Evolutionary conservation across 106 monocot genomes (phyloP), one percentile per base, ranked within the genome.

Genomic region (Dendrobium chrysotoxum): DNA sequence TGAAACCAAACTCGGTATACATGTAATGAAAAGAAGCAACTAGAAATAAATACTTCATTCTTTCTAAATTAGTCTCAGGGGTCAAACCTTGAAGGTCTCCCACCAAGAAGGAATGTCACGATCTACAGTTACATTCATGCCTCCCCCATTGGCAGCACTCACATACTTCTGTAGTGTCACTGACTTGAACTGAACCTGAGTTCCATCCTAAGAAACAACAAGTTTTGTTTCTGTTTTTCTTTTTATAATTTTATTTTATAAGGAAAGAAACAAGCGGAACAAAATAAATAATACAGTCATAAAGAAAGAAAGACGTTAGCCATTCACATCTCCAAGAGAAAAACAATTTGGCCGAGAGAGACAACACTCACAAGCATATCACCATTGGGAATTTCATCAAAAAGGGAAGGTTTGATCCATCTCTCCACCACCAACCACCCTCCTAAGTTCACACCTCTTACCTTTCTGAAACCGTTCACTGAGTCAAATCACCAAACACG

Each of bases 371-470:
- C 95, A 68, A 95, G 90, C 95, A 95, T 86, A 77, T 95, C 95
- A 26, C 92, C 88, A 75, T 92, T 95, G n/a, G 92, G 92, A 86
- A 95, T 95, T 73, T 80, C 92, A 83, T 92, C 92, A 50, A 95
- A 95, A 80, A 95, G 85, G 9, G 89, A 90, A 50, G 92, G 90
- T 83, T 90, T 92, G 79, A 95, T 95, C 92, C 92, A 95, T 40
- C 92, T 88, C 75, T 95, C 92, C 31, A 88, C 82, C 86, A 92
- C 95, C 65, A 95, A 75, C 92, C 95, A 95, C 50, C 92, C 92
- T 18, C 95, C 92, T 83, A 95, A 86, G 84, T 95, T 95, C 61
- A 95, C 94, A 40, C 92, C 90, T 77, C 84, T 92, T 17, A 94
- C 92, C 80, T 94, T 94, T 2, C 64, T 30, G 57, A 94, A 88